Evolutionary conservation across 2,329 filamentous ascomycete genomes (phyloP), one percentile per base, ranked within the genome.

Genomic region (Knufia petricola): DNA sequence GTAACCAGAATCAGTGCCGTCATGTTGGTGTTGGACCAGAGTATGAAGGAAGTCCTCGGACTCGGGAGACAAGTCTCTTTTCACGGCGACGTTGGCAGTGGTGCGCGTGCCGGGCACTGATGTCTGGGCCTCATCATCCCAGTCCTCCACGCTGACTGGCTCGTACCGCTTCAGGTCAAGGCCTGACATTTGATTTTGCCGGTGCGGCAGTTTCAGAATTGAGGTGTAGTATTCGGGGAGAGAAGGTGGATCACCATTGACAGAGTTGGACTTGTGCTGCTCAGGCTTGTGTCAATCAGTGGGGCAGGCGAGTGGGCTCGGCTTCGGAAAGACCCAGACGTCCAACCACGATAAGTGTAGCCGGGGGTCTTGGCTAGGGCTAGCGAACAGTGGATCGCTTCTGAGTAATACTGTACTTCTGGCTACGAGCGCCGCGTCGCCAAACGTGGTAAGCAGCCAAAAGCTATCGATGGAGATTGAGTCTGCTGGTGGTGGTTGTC

Each of bases 1-100:
- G 68, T 80, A 80, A 58, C 77, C 77, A 56, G 77, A 79, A 65
- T 82, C 78, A 65, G 73, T 78, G 57, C 72, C 70, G 60, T 68
- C 66, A 63, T 77, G 72, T 52, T 67, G 64, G 56, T 63, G 63
- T 34, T 63, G 60, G 40, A 39, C 34, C 26, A 51, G 31, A 6
- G 39, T 19, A 38, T 42, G 41, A 26, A 34, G 40, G 24, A 43
- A 15, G 26, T 28, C 32, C 34, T 58, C 63, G 49, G 65, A 54
- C 49, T 69, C 65, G 52, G 66, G 21, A 24, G 43, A 59, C 55
- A 68, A 67, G 48, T 73, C 70, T 54, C 69, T 66, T 66, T 69
- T 75, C 52, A 65, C 65, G 56, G 70, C 64, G 60, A 72, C 63
- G 64, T 76, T 75, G 64, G 74, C 73, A 58, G 68, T 68, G 57